Evolutionary conservation across 306 rosid genomes (phyloP).

Genomic region (Dalbergia cochinchinensis): DNA sequence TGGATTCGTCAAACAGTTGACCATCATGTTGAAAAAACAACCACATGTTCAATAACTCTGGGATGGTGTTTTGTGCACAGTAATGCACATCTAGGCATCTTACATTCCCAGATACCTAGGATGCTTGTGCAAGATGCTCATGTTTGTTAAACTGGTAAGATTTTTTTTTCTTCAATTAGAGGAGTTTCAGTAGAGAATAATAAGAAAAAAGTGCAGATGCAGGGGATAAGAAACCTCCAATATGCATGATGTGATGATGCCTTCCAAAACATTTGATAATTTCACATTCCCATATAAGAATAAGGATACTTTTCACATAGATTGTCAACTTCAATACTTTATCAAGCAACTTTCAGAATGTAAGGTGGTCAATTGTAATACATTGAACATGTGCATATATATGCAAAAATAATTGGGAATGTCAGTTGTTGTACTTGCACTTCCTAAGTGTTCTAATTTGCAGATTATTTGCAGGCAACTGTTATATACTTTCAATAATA

Average conservation of each 20-base stretch:
- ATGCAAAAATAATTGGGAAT: neutral
- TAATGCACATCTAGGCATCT: slow-evolving; percentile 32
- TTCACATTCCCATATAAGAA: slow-evolving; percentile 7
- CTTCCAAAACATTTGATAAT: slow-evolving; percentile 25
- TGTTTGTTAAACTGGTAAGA: slow-evolving; percentile 20
- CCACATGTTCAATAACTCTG: neutral
- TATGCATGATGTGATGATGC: neutral
- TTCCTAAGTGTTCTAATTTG: too few relatives aligned
- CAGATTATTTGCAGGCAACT: too few relatives aligned
- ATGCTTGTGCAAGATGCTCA: slow-evolving; percentile 36
- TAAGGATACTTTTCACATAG: neutral
- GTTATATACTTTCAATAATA: too few relatives aligned
- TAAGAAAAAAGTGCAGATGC: too few relatives aligned
- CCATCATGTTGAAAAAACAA: slow-evolving; percentile 28
- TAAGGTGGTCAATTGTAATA: neutral
- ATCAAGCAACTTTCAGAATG: neutral
- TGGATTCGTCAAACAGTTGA: neutral
- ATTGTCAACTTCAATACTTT: neutral
- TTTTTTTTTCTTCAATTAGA: neutral
- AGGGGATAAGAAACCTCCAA: slow-evolving; percentile 1
- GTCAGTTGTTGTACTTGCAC: neutral
- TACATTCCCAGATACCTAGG: slow-evolving; percentile 19
- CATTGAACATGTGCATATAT: too few relatives aligned
- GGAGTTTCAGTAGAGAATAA: neutral
- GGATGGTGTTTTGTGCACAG: slow-evolving; percentile 16